Evolutionary conservation across 176 grass and related monocot genomes (phyloP).

Genomic region (Aechmea fasciata): DNA sequence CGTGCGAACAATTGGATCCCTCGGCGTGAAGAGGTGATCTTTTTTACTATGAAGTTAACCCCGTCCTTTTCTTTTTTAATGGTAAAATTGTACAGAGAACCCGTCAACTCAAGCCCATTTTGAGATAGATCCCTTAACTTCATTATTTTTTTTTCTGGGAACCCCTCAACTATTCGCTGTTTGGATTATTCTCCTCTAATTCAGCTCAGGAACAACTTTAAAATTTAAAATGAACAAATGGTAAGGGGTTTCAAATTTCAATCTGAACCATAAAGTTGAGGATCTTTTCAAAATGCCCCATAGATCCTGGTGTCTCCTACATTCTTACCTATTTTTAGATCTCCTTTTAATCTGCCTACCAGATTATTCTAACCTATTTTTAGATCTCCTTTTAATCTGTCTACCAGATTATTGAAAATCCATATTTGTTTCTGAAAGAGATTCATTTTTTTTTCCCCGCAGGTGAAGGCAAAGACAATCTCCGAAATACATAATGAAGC

Average conservation of each 20-base stretch:
- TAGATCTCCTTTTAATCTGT: constrained; percentile 5
- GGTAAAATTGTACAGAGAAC: not conserved
- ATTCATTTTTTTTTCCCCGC: not conserved
- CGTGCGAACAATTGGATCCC: constrained; percentile 55
- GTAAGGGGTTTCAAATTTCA: too few relatives aligned
- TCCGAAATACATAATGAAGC: constrained; percentile 57
- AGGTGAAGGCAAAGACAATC: constrained; percentile 59
- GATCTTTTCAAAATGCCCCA: too few relatives aligned
- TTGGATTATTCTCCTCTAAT: too few relatives aligned
- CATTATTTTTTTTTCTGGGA: too few relatives aligned
- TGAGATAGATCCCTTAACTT: too few relatives aligned
- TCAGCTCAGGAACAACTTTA: too few relatives aligned
- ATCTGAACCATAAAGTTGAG: too few relatives aligned
- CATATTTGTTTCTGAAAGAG: constrained; percentile 11
- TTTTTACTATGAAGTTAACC: not conserved
- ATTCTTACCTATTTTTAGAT: not conserved
- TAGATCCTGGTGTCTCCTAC: too few relatives aligned
- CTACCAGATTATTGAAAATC: not conserved
- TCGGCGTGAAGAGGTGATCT: constrained; percentile 49
- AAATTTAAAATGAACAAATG: too few relatives aligned
- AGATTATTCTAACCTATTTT: not conserved
- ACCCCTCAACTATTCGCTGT: too few relatives aligned
- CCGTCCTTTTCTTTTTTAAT: not conserved
- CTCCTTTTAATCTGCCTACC: constrained; percentile 4
- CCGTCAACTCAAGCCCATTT: not conserved